These are phyloP conservation scores for Chytriomyces sp. DNA, from an alignment of 192 early-diverging fungal species.

Conservation along the genomic window DNA sequence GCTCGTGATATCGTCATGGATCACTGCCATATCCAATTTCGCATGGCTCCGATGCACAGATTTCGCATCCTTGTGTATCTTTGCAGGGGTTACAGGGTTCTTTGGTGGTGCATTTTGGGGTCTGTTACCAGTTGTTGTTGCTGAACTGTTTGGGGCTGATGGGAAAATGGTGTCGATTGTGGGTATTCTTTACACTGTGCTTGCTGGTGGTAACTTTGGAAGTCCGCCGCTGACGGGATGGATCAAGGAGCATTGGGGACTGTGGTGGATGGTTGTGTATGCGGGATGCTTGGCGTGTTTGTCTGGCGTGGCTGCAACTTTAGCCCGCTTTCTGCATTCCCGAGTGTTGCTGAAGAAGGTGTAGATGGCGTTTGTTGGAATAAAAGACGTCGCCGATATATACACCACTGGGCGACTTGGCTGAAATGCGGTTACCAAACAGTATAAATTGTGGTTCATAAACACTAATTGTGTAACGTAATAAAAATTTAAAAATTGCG, in stretches of 20 bases:
- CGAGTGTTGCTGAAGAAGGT: slow-evolving; percentile 10
- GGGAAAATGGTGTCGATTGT: slow-evolving; percentile 17
- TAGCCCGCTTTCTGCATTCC: background rate
- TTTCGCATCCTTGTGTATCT: slow-evolving; percentile 29
- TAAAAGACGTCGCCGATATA: background rate
- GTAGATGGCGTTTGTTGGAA: background rate
- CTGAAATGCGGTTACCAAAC: too few relatives aligned
- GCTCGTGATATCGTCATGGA: slow-evolving; percentile 52
- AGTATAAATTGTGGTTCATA: too few relatives aligned
- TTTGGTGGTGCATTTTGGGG: slow-evolving; percentile 31
- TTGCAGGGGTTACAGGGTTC: slow-evolving; percentile 49
- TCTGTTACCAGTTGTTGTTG: slow-evolving; percentile 44
- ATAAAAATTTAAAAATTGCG: too few relatives aligned
- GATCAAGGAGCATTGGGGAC: slow-evolving; percentile 9
- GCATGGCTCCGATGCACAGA: slow-evolving; percentile 4
- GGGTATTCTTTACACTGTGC: slow-evolving; percentile 19
- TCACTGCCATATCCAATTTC: slow-evolving; percentile 23
- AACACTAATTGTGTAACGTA: too few relatives aligned
- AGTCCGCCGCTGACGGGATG: slow-evolving; percentile 22
- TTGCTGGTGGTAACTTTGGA: slow-evolving; percentile 34
- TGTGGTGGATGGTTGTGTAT: slow-evolving; percentile 19
- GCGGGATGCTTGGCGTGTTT: background rate
- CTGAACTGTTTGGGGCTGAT: slow-evolving; percentile 24
- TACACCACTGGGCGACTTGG: too few relatives aligned
- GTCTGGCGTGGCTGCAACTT: background rate